Base-by-base conservation (phyloP, 2,329 filamentous ascomycete genomes). In the Paecilomyces variotii region DNA sequence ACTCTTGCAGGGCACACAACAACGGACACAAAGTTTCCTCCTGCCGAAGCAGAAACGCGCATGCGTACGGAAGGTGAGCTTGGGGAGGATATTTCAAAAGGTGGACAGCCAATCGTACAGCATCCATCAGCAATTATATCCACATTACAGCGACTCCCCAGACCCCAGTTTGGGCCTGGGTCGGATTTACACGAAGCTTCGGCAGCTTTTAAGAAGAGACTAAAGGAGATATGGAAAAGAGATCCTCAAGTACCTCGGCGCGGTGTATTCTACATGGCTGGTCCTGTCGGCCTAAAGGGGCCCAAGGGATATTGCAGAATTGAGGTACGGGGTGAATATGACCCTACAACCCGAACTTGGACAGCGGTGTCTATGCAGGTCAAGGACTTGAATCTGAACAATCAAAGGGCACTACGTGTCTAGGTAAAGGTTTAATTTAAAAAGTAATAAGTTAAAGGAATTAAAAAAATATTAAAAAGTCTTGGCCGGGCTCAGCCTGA, bases 321-420 rank as follows among this genome's bases (percentile, higher is more conserved):
- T 56, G 70, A 74, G 59, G 70, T 74, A 9, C 62, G 61, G 24
- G 72, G 70, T 28, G 72, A 73, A 65, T 74, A 74, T 59, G 68
- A 74, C 55, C 70, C 72, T 45, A 61, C 57, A 11, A 62, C 65
- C 5, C 63, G 64, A 28, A 63, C 61, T 54, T 74, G 71, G 71
- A 61, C 65, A 34, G 63, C 59, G 14, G 61, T 74, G 26, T 66
- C 67, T 26, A 68, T 72, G 62, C 60, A 67, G 34, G 58, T 74
- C 6, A 71, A 65, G 53, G 72, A 74, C 58, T 26, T 73, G 45
- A 69, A 63, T 32, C 55, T 67, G 30, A 63, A 64, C 49, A 64
- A 60, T 39, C 72, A 72, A 60, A 65, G 56, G 27, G 59, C 71
- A 34, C 65, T 69, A 49, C 66, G 68, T 30, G 54, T 62, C 53